A percentile compares a stretch with the other conserved stretches of the same genome.
Conservation (phyloP, 306 rosid genomes). For the Cicer arietinum region DNA sequence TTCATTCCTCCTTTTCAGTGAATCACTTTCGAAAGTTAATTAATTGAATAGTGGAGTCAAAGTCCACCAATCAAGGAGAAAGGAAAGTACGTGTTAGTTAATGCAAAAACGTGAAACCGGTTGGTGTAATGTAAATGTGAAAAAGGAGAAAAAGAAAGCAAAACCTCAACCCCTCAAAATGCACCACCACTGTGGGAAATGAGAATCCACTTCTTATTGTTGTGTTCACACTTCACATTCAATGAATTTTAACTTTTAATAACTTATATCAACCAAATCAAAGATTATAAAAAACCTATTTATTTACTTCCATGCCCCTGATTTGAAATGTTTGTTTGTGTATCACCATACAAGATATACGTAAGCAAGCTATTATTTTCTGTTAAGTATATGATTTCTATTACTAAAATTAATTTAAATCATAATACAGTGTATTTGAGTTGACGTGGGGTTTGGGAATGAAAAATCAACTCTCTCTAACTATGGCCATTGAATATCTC, state of each 20-base stretch:
- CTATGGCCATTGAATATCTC: no score
- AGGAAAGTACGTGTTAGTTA: slow-evolving; percentile 37
- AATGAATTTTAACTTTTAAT: neutral
- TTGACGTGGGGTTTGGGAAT: no score
- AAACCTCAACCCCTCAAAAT: neutral
- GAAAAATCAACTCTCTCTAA: no score
- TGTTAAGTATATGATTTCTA: neutral
- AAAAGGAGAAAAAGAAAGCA: slow-evolving; percentile 1
- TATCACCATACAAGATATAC: neutral
- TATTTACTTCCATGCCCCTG: neutral
- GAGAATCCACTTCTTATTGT: no score
- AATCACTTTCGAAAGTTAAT: neutral
- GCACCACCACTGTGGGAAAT: no score
- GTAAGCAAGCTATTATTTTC: neutral
- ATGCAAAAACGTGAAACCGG: slow-evolving; percentile 53
- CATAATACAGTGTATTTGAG: no score
- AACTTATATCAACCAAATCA: no score
- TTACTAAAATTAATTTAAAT: no score
- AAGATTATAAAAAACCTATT: no score
- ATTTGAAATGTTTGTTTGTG: neutral
- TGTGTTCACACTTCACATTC: slow-evolving; percentile 25
- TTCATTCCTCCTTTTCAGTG: neutral
- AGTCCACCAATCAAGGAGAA: slow-evolving; percentile 10
- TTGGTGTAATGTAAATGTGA: slow-evolving; percentile 35
- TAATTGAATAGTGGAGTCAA: slow-evolving; percentile 41